Conservation (phyloP, 352 stramenopile genomes). For the Globisporangium middletonii region DNA sequence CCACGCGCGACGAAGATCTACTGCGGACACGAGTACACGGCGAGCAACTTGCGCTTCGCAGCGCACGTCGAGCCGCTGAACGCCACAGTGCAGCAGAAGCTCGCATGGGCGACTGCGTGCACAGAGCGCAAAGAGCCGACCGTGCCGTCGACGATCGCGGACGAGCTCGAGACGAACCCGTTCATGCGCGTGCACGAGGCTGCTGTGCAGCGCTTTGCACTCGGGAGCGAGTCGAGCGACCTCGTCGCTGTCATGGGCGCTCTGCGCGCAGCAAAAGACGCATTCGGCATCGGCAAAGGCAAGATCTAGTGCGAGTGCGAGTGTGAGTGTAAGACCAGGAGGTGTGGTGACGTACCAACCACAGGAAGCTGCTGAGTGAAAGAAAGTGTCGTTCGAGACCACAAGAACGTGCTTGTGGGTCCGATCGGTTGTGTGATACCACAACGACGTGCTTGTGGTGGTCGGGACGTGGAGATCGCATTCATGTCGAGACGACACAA, state of each 20-base stretch:
- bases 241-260: slow-evolving; percentile 48
- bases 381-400: no score
- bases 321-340: no score
- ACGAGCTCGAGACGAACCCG: slow-evolving; percentile 71
- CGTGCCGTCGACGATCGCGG: slow-evolving; percentile 81
- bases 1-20: slow-evolving; percentile 63
- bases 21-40: slow-evolving; percentile 92
- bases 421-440: no score
- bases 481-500: no score
- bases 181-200: slow-evolving; percentile 66
- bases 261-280: slow-evolving; percentile 56
- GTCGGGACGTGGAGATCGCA: no score
- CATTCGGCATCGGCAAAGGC: slow-evolving; percentile 46
- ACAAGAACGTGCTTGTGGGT: no score
- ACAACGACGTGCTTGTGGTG: no score
- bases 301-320: slow-evolving; percentile 14
- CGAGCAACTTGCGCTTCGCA: slow-evolving; percentile 87
- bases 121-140: slow-evolving; percentile 53
- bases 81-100: slow-evolving; percentile 22
- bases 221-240: slow-evolving; percentile 20
- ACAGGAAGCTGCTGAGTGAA: no score
- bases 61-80: slow-evolving; percentile 89
- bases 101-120: slow-evolving; percentile 42
- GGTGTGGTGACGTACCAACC: no score
- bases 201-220: slow-evolving; percentile 48